Evolutionary conservation across 371 early-diverging fungal genomes (phyloP).

Genomic region (Apophysomyces ossiformis): DNA sequence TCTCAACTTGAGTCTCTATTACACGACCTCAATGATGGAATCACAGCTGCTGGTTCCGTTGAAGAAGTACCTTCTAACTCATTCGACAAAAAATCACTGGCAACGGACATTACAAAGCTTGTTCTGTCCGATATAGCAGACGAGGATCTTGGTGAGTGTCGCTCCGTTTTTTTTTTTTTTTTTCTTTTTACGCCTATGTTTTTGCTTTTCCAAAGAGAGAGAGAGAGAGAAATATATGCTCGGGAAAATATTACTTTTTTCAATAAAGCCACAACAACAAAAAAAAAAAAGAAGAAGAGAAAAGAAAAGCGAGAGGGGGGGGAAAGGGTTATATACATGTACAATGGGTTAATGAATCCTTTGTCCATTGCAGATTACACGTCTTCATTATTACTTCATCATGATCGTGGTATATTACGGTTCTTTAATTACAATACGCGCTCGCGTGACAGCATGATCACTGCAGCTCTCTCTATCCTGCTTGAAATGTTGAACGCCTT

Average conservation of each 20-base stretch:
- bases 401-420: slow-evolving; percentile 27
- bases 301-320: background rate
- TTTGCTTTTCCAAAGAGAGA: too few relatives aligned
- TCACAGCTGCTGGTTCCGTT: background rate
- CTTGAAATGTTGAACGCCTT: slow-evolving; percentile 36
- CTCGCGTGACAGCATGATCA: slow-evolving; percentile 19
- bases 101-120: slow-evolving; percentile 28
- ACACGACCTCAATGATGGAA: background rate
- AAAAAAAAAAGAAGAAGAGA: slow-evolving; percentile 4
- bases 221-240: too few relatives aligned
- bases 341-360: background rate
- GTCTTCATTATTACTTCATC: slow-evolving; percentile 40
- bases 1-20: background rate
- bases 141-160: slow-evolving; percentile 39
- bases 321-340: background rate
- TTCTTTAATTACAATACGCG: slow-evolving; percentile 21
- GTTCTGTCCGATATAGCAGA: slow-evolving; percentile 35
- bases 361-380: slow-evolving; percentile 34
- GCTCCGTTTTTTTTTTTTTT: too few relatives aligned
- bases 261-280: background rate
- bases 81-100: slow-evolving; percentile 24
- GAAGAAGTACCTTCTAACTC: background rate
- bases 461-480: slow-evolving; percentile 24
- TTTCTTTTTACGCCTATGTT: too few relatives aligned
- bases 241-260: too few relatives aligned